A percentile compares a stretch with the other conserved stretches of the same genome.
These are phyloP conservation scores for Phialocephala sp. DNA, from an alignment of 2,329 filamentous ascomycete genomes.

Conservation along the genomic window DNA sequence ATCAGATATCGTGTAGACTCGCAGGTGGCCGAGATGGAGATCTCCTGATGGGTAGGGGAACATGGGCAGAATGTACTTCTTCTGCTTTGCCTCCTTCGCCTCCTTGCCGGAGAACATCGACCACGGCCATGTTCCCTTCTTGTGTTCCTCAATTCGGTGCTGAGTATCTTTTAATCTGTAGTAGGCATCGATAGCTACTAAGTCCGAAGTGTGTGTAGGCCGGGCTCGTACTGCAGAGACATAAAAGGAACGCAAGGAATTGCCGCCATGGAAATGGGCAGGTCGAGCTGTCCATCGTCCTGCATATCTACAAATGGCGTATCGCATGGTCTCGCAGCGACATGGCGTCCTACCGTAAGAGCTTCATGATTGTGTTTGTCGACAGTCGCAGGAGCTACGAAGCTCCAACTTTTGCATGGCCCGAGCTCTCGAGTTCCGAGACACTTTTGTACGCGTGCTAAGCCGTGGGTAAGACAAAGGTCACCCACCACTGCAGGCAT, in stretches of 20 bases:
- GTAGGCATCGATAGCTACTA: background rate
- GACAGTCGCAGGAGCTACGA: background rate
- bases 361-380: conserved; percentile 25
- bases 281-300: conserved; percentile 12
- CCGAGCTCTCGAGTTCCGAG: conserved; percentile 6
- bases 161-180: background rate
- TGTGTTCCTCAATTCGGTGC: background rate
- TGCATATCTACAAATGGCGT: conserved; percentile 23
- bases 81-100: conserved; percentile 28
- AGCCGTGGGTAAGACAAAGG: conserved; percentile 6
- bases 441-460: conserved; percentile 3
- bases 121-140: background rate
- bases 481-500: conserved; percentile 6
- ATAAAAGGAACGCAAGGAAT: background rate
- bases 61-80: conserved; percentile 83
- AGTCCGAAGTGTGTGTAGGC: background rate
- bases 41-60: conserved; percentile 91
- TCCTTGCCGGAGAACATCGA: background rate
- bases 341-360: conserved; percentile 30
- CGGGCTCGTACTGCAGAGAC: background rate
- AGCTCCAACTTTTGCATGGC: conserved; percentile 9
- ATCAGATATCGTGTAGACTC: conserved; percentile 91
- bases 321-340: conserved; percentile 18
- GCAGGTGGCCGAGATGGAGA: conserved; percentile 84
- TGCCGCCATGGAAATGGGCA: background rate